Percentiles rank a stretch among this genome's conserved stretches.
phyloP scores from a whole-genome alignment of 768 basidiomycete species.

The Panellus pusillus region DNA sequence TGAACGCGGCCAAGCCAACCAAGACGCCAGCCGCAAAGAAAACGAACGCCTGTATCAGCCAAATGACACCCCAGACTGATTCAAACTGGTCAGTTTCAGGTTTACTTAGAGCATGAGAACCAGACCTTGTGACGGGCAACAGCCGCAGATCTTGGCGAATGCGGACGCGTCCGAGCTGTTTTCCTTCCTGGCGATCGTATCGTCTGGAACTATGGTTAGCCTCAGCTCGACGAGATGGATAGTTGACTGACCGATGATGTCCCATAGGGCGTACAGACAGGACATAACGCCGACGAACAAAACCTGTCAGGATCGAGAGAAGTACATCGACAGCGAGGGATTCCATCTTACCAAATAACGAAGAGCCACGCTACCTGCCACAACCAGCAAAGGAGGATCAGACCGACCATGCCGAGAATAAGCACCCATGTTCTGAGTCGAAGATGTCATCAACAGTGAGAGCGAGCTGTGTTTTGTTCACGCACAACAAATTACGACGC shows the following conservation, averaged over 20 bases:
- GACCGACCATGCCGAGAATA: conserved; percentile 74
- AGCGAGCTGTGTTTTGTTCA: conserved; percentile 8
- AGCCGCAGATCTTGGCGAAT: conserved; percentile 83
- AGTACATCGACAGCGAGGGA: not conserved
- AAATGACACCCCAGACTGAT: conserved; percentile 86
- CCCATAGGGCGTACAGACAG: conserved; percentile 85
- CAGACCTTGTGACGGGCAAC: conserved; percentile 78
- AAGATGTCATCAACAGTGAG: not conserved
- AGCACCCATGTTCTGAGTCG: conserved; percentile 68
- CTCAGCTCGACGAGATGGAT: not conserved
- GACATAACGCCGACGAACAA: conserved; percentile 87
- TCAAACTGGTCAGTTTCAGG: too few relatives aligned
- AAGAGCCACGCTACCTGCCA: conserved; percentile 69
- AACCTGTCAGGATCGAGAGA: conserved; percentile 41
- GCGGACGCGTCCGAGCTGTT: conserved; percentile 87
- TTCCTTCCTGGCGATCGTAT: conserved; percentile 80
- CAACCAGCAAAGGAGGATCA: conserved; percentile 84
- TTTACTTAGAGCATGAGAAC: not conserved
- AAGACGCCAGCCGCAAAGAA: conserved; percentile 79
- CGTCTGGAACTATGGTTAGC: conserved; percentile 47
- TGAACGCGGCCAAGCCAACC: conserved; percentile 79
- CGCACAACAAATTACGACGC: conserved; percentile 69
- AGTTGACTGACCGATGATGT: conserved; percentile 65
- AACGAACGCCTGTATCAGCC: conserved; percentile 72
- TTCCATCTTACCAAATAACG: conserved; percentile 64